Evolutionary conservation across 345 rosid genomes (phyloP), one percentile per base, ranked within the genome.

Genomic region (Rubroshorea leprosula): DNA sequence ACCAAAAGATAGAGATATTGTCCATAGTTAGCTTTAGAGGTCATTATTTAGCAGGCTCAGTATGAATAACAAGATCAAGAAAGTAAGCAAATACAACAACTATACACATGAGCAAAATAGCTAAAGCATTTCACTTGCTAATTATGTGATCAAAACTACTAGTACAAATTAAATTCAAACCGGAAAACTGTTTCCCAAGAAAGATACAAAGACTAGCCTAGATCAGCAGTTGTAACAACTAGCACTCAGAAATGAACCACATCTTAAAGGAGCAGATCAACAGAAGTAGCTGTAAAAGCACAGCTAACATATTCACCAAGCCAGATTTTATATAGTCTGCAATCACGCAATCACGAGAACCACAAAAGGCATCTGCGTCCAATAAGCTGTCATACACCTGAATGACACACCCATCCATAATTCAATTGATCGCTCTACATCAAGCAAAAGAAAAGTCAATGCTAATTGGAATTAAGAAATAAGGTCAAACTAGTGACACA

Each of bases 341-440:
- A 86, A 70, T 79, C 89, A 88, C 54, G 81, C 68, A 70, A 79
- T 83, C 96, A 89, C 89, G 87, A 86, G 85, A 80, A 86, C 81
- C 95, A 89, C 79, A 78, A 82, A 76, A 83, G 82, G 84, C 94
- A 89, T 83, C 96, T 82, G 80, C 96, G 68, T n/a, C 69, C 84
- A 86, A 86, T 72, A 86, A 72, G 90, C 87, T 84, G 85, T 86
- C 84, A 85, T 50, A 82, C 78, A 86, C 96, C 94, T 89, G 96
- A 83, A 81, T 79, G 85, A 89, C 86, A 86, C 75, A 86, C 75
- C 76, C 91, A 82, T 71, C 63, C 76, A 84, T 77, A 86, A 64
- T 89, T 77, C 75, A 82, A 80, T 74, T 71, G 78, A 83, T 81
- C 86, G 83, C 78, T 70, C 56, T 55, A 66, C 58, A 66, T 38